These are phyloP conservation scores for Mortierella sp. DNA, from an alignment of 371 early-diverging fungal genomes.

Conservation along the genomic window DNA sequence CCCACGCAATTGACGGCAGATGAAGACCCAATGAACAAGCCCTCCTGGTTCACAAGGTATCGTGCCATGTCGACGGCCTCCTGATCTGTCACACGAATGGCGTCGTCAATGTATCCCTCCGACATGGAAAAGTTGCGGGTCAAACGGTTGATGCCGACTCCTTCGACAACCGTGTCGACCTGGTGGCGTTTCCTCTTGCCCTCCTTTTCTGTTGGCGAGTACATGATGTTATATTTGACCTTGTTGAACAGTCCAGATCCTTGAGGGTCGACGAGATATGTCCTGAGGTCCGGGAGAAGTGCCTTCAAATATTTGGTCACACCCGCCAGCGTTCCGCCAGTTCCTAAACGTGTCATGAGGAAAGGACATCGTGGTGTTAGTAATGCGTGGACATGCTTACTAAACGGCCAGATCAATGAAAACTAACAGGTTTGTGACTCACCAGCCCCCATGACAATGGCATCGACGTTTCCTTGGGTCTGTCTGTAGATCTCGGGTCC, in stretches of 20 bases:
- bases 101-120: constrained; percentile 83
- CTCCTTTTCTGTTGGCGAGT: constrained; percentile 88
- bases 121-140: constrained; percentile 86
- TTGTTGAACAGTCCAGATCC: constrained; percentile 95
- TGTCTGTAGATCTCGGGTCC: constrained; percentile 93
- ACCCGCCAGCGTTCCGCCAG: constrained; percentile 96
- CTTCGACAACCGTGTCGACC: constrained; percentile 97
- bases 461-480: constrained; percentile 78
- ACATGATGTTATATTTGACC: constrained; percentile 92
- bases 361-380: neutral
- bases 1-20: constrained; percentile 95
- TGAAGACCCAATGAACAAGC: constrained; percentile 92
- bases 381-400: no score
- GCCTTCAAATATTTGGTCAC: constrained; percentile 86
- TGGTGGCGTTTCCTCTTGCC: constrained; percentile 94
- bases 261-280: constrained; percentile 92
- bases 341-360: constrained; percentile 64
- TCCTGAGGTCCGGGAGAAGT: constrained; percentile 67
- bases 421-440: no score
- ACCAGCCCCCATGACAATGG: constrained; percentile 88
- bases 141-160: constrained; percentile 95
- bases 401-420: no score
- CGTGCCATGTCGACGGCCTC: constrained; percentile 95
- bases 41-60: constrained; percentile 88
- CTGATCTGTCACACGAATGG: constrained; percentile 88